phyloP scores from a whole-genome alignment of 129 eudicot species.

The Tanacetum coccineum region DNA sequence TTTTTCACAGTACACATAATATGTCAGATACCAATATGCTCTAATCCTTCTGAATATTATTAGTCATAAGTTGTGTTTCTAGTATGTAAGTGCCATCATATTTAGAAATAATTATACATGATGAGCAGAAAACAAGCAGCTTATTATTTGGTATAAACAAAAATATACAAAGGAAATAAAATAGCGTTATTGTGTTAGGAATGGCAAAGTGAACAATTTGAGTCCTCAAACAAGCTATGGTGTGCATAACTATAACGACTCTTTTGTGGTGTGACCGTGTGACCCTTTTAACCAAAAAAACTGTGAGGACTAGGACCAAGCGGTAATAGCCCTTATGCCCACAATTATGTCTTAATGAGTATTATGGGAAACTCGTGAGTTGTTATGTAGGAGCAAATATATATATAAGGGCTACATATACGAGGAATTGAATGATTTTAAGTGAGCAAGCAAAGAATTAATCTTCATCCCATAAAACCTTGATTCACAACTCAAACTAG shows the following conservation, averaged over 20 bases:
- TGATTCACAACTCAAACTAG: neutral
- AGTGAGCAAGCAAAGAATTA: neutral
- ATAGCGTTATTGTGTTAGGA: neutral
- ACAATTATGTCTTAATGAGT: no score
- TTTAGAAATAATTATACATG: neutral
- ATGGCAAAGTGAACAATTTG: neutral
- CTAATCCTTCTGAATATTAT: neutral
- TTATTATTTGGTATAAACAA: constrained; percentile 1
- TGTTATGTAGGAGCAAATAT: neutral
- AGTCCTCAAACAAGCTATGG: constrained; percentile 7
- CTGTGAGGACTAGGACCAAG: no score
- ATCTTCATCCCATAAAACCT: constrained; percentile 2
- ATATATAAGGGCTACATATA: neutral
- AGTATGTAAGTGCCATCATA: neutral
- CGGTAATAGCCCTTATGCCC: no score
- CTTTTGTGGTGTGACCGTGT: neutral
- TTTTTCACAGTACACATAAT: neutral
- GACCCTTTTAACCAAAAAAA: neutral
- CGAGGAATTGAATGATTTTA: constrained; percentile 1
- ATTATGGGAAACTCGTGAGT: no score
- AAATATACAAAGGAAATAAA: neutral
- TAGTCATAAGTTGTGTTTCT: constrained; percentile 2
- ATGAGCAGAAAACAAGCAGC: constrained; percentile 1
- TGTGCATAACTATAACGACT: neutral
- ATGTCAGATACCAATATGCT: neutral